Evolutionary conservation across 2,329 filamentous ascomycete genomes (phyloP).

Genomic region (Ceratocystis smalleyi): DNA sequence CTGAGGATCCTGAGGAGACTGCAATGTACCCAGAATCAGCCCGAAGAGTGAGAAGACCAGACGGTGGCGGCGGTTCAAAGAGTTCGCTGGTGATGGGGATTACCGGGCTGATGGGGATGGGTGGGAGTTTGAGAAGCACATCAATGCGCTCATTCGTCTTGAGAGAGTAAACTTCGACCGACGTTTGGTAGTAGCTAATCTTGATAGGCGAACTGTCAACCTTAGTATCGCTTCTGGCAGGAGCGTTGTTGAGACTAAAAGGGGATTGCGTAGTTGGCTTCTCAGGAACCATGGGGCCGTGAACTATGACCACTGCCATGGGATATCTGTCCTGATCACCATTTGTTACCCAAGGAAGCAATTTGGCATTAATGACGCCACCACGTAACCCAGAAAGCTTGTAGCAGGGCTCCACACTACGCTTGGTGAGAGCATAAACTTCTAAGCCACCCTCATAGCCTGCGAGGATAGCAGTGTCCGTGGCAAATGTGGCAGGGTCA

Average conservation of each 20-base stretch:
- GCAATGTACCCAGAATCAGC: conserved; percentile 57
- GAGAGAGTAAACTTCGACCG: conserved; percentile 77
- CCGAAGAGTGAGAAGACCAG: conserved; percentile 57
- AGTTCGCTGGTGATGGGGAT: conserved; percentile 44
- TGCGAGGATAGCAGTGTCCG: conserved; percentile 54
- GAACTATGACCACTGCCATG: conserved; percentile 62
- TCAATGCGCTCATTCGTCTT: conserved; percentile 55
- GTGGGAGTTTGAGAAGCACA: conserved; percentile 56
- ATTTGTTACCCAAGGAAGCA: conserved; percentile 52
- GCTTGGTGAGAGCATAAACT: conserved; percentile 56
- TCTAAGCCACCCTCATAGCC: conserved; percentile 71
- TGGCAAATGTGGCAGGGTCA: conserved; percentile 26
- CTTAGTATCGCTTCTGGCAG: conserved; percentile 6
- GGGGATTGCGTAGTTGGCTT: conserved; percentile 22
- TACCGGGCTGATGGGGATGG: conserved; percentile 40
- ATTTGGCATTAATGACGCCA: conserved; percentile 65
- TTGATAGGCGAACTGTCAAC: conserved; percentile 23
- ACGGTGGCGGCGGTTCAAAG: conserved; percentile 52
- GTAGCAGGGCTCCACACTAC: conserved; percentile 53
- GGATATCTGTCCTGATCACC: conserved; percentile 39
- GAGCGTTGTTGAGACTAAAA: conserved; percentile 23
- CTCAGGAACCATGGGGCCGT: conserved; percentile 49
- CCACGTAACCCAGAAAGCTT: conserved; percentile 64
- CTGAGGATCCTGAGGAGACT: conserved; percentile 65
- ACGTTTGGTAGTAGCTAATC: conserved; percentile 62